Evolutionary conservation across 1,284 basidiomycete species (phyloP).

Genomic region (Microbotryum scabiosae): DNA sequence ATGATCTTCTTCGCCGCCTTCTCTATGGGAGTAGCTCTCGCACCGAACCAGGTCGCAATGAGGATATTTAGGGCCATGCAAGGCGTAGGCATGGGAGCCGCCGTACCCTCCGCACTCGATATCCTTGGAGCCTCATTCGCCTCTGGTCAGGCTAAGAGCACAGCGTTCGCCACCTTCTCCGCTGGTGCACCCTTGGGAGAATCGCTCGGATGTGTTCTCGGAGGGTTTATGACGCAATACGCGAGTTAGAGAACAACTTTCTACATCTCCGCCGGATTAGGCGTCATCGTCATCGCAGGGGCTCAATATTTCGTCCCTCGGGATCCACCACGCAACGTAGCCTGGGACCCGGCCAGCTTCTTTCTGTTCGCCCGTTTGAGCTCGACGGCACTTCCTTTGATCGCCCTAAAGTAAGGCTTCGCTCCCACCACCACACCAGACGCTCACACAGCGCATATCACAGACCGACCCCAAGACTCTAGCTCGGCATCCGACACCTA

Average conservation of each 20-base stretch:
- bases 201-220: constrained; percentile 57
- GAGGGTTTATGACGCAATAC: constrained; percentile 61
- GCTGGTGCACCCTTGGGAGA: constrained; percentile 71
- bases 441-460: too few species aligned
- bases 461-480: too few species aligned
- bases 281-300: constrained; percentile 47
- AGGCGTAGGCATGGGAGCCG: too few species aligned
- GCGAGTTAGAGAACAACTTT: constrained; percentile 59
- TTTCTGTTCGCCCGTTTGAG: too few species aligned
- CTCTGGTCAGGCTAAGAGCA: constrained; percentile 37
- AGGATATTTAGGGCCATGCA: constrained; percentile 36
- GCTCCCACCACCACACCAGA: too few species aligned
- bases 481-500: too few species aligned
- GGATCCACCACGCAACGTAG: too few species aligned
- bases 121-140: constrained; percentile 37
- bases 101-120: constrained; percentile 30
- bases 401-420: too few species aligned
- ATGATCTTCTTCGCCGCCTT: constrained; percentile 36
- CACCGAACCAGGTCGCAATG: constrained; percentile 34
- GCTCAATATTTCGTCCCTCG: constrained; percentile 52
- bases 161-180: constrained; percentile 37
- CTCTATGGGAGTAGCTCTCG: constrained; percentile 37
- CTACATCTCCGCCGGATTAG: constrained; percentile 52
- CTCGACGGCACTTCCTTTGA: too few species aligned
- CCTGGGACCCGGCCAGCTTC: too few species aligned